phyloP scores from a whole-genome alignment of 148 eudicot genomes.

The Chenopodium berlandieri region DNA sequence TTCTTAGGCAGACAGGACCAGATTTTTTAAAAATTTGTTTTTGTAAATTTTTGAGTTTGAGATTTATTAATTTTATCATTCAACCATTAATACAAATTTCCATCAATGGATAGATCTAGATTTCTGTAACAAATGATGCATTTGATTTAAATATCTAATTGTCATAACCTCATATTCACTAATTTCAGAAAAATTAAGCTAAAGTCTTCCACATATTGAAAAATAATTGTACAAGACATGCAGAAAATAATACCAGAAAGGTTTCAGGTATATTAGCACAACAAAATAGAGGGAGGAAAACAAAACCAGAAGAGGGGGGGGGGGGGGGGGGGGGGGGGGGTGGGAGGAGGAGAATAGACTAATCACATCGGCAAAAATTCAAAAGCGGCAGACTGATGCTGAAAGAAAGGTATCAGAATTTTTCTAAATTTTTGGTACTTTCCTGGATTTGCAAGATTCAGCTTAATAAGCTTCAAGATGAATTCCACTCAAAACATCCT shows the following conservation, averaged over 20 bases:
- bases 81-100: neutral
- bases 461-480: constrained; percentile 24
- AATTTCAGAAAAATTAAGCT: neutral
- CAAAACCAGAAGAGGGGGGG: neutral
- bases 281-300: neutral
- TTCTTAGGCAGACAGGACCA: neutral
- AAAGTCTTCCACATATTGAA: neutral
- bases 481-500: constrained; percentile 30
- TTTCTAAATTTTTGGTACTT: constrained; percentile 24
- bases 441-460: constrained; percentile 27
- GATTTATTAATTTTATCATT: constrained; percentile 14
- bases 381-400: neutral
- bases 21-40: neutral
- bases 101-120: neutral
- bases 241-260: neutral
- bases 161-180: neutral
- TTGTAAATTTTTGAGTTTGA: constrained; percentile 12
- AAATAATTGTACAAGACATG: neutral
- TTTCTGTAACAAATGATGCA: constrained; percentile 1
- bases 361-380: neutral
- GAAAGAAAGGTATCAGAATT: constrained; percentile 26
- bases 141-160: neutral
- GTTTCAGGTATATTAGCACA: neutral
- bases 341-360: neutral
- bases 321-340: neutral